These are phyloP conservation scores for Schizosaccharomyces cryophilus DNA, from an alignment of 805 yeast species.

Conservation along the genomic window DNA sequence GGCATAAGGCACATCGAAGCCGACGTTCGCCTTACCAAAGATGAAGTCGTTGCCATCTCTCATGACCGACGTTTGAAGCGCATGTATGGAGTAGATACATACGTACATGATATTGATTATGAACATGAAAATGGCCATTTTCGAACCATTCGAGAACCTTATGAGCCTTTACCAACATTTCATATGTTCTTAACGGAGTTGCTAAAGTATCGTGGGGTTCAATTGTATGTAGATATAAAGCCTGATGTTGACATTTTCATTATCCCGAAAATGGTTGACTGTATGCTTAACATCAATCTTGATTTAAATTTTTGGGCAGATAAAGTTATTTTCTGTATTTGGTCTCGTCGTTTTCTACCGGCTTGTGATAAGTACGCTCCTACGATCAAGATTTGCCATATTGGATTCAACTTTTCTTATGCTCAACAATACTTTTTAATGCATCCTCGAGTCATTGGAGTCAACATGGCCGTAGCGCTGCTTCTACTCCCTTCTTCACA, in stretches of 20 bases:
- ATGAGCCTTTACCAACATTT: slow-evolving; percentile 7
- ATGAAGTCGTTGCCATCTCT: slow-evolving; percentile 28
- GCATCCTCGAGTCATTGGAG: slow-evolving; percentile 4
- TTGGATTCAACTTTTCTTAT: slow-evolving; percentile 5
- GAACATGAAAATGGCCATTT: slow-evolving; percentile 18
- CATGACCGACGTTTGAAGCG: slow-evolving; percentile 30
- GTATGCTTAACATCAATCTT: slow-evolving; percentile 12
- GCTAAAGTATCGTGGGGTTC: slow-evolving; percentile 5
- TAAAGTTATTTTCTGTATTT: slow-evolving; percentile 26
- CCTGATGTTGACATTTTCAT: slow-evolving; percentile 6
- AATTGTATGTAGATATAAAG: slow-evolving; percentile 8
- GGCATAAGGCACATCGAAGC: slow-evolving; percentile 27
- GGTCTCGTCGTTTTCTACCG: slow-evolving; percentile 22
- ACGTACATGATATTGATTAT: slow-evolving; percentile 18
- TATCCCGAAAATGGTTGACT: slow-evolving; percentile 5
- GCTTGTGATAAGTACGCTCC: slow-evolving; percentile 6
- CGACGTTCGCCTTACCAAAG: slow-evolving; percentile 27
- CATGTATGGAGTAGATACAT: slow-evolving; percentile 19
- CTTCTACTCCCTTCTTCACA: slow-evolving; percentile 7
- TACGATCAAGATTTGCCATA: slow-evolving; percentile 13
- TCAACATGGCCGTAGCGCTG: slow-evolving; percentile 9
- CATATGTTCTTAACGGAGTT: slow-evolving; percentile 5
- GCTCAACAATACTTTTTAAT: slow-evolving; percentile 5
- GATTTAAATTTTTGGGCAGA: slow-evolving; percentile 23
- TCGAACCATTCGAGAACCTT: slow-evolving; percentile 13